phyloP scores from a whole-genome alignment of 257 asterid genomes.

The Ilex asprella region DNA sequence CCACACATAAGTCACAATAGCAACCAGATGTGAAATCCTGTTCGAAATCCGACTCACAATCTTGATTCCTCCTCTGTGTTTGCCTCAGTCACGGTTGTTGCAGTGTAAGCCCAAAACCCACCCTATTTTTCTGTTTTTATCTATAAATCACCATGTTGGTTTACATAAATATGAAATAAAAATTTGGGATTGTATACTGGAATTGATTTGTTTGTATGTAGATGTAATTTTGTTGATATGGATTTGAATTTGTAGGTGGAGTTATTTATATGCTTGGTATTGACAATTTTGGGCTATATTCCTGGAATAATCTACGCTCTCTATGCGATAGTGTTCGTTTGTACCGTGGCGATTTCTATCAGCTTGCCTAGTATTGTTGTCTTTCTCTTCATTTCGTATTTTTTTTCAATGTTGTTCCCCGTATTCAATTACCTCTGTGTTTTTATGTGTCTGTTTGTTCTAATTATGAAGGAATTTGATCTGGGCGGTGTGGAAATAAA shows the following conservation, averaged over 20 bases:
- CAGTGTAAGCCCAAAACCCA: conserved; percentile 30
- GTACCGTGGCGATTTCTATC: conserved; percentile 30
- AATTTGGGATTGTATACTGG: too few relatives aligned
- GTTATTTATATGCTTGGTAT: conserved; percentile 60
- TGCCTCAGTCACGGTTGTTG: conserved; percentile 31
- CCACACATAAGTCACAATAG: not conserved
- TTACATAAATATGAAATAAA: too few relatives aligned
- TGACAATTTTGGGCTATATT: conserved; percentile 59
- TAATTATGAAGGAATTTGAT: conserved; percentile 24
- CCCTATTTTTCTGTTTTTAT: too few relatives aligned
- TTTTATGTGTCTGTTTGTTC: not conserved
- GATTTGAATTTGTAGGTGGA: conserved; percentile 34
- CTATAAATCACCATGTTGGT: too few relatives aligned
- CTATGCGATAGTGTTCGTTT: conserved; percentile 52
- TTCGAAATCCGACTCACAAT: conserved; percentile 30
- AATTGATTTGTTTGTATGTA: too few relatives aligned
- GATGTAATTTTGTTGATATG: not conserved
- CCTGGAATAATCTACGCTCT: conserved; percentile 80
- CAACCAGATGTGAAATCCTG: conserved; percentile 22
- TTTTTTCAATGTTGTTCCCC: too few relatives aligned
- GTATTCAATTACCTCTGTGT: not conserved
- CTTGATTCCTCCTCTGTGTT: conserved; percentile 26
- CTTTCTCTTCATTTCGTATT: not conserved
- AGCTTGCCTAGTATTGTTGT: conserved; percentile 27
- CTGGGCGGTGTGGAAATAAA: too few relatives aligned